These are phyloP conservation scores for Emergomyces orientalis DNA, from an alignment of 2,329 filamentous ascomycete species.

Conservation along the genomic window DNA sequence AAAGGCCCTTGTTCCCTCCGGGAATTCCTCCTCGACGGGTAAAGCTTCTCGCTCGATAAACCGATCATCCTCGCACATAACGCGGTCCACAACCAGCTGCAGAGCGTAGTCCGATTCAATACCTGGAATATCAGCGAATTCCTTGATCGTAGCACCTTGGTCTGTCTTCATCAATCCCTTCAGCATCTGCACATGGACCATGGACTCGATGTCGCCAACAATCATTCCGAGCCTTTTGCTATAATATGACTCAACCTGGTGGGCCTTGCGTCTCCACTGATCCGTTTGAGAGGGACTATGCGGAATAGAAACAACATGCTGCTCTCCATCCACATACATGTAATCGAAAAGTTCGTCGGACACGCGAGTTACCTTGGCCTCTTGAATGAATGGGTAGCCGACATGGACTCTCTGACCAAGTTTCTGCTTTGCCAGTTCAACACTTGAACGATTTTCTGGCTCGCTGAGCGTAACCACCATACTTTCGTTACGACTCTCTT, in stretches of 20 bases:
- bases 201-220: constrained; percentile 75
- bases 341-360: constrained; percentile 94
- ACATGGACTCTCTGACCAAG: constrained; percentile 81
- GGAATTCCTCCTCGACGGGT: constrained; percentile 86
- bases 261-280: constrained; percentile 74
- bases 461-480: constrained; percentile 81
- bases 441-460: constrained; percentile 59
- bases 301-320: constrained; percentile 56
- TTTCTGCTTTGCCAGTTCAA: constrained; percentile 64
- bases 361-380: constrained; percentile 79
- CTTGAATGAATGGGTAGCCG: constrained; percentile 89
- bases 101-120: constrained; percentile 85
- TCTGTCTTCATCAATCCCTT: constrained; percentile 86
- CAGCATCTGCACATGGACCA: constrained; percentile 88
- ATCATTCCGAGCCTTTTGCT: constrained; percentile 84
- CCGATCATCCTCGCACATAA: constrained; percentile 80
- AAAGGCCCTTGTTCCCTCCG: constrained; percentile 71
- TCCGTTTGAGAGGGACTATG: constrained; percentile 69
- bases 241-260: constrained; percentile 75
- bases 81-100: constrained; percentile 81
- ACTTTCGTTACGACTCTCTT: constrained; percentile 92
- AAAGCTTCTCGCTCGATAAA: constrained; percentile 86
- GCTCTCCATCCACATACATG: constrained; percentile 55
- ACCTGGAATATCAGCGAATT: constrained; percentile 78
- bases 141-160: constrained; percentile 81